Evolutionary conservation across 1,284 basidiomycete genomes (phyloP).

Genomic region (Heterobasidion parviporum): DNA sequence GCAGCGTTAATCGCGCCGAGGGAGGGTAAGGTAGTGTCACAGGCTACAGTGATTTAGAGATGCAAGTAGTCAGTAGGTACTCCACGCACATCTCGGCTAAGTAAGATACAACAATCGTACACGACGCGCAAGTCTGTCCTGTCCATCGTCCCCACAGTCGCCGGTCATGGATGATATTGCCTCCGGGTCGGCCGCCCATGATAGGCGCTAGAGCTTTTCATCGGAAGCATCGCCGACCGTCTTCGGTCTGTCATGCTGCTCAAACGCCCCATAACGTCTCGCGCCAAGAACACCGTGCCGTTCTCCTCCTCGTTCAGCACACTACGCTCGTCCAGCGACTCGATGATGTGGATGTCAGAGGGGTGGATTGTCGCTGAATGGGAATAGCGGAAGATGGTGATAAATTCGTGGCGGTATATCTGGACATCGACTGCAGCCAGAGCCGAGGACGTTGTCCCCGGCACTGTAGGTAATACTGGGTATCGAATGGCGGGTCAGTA

Average conservation of each 20-base stretch:
- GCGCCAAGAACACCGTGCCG: slow-evolving; percentile 18
- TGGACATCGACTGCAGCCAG: slow-evolving; percentile 24
- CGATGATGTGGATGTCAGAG: slow-evolving; percentile 18
- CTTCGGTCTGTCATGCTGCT: neutral
- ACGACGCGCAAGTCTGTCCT: neutral
- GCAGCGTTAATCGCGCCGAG: too few species aligned
- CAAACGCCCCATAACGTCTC: slow-evolving; percentile 14
- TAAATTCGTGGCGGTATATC: slow-evolving; percentile 32
- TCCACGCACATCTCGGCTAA: too few species aligned
- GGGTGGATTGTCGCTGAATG: slow-evolving; percentile 27
- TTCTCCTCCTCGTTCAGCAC: slow-evolving; percentile 17
- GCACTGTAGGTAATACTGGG: slow-evolving; percentile 13
- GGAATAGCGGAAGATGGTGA: slow-evolving; percentile 32
- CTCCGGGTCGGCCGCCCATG: neutral
- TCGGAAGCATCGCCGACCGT: neutral
- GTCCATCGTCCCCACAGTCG: neutral
- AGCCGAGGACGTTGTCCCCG: slow-evolving; percentile 19
- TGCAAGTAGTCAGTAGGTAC: too few species aligned
- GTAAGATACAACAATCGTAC: neutral
- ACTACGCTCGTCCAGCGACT: slow-evolving; percentile 11
- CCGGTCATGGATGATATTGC: neutral
- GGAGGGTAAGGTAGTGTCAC: too few species aligned
- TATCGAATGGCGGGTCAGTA: slow-evolving; percentile 1
- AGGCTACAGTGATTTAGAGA: too few species aligned
- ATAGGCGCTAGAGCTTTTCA: neutral